Evolutionary conservation across 1,284 basidiomycete species (phyloP), one percentile per base, ranked within the genome.

Genomic region (Schizopora paradoxa): DNA sequence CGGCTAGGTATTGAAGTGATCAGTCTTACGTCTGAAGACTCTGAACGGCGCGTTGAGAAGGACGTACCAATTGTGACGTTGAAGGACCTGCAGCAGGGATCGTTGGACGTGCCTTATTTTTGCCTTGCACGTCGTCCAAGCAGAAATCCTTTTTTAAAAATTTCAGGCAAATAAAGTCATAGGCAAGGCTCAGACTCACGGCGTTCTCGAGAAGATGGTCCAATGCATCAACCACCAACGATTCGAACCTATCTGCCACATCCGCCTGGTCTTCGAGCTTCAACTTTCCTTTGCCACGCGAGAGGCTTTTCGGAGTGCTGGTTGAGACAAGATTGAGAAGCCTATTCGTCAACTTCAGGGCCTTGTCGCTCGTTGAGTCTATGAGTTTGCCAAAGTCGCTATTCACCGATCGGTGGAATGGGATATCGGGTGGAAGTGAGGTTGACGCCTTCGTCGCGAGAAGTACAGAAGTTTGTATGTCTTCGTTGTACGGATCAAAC

Each of bases 341-440:
- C 35, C 67, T 71, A 56, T 85, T 83, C 1, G 83, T 77, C 23
- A 92, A 61, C 1, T 65, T 59, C 7, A 90, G 67, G 1, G 89
- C 69, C 33, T 75, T 71, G 22, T 72, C 64, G 0, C 82, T 82
- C 52, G 82, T 75, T 5, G 59, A 61, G 53, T 90, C 86, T 19
- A 90, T 64, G 47, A 81, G 76, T 40, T 68, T 72, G 2, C 82
- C 82, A 50, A 95, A 74, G 10, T 67, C 70, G 11, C 74, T 66
- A 62, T 94, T 86, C 52, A 96, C 76, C 2, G 91, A 88, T 31
- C 87, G 80, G 64, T 95, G 86, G 62, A 94, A 95, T 35, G 73
- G 66, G 49, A 95, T 67, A 64, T 94, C 91, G 7, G 65, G 45
- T 10, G 85, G 84, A 5, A 87, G 65, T 1, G 66, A 66, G 4